phyloP scores from a whole-genome alignment of 148 eudicot genomes.

The Cornus controversa region DNA sequence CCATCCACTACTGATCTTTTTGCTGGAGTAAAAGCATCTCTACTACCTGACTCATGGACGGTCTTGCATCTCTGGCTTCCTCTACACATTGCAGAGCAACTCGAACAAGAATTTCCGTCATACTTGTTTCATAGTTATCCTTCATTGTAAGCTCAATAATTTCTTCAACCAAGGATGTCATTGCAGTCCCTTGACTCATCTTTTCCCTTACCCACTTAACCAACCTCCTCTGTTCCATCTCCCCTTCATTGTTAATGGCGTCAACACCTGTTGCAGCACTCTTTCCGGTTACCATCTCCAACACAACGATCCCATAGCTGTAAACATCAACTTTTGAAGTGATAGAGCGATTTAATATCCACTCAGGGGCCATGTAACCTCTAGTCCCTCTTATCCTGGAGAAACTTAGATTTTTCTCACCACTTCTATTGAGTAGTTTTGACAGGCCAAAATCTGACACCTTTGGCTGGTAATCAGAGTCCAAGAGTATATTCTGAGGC shows the following conservation, averaged over 20 bases:
- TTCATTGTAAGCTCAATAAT: conserved; percentile 26
- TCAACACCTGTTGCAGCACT: not conserved
- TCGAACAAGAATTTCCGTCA: conserved; percentile 21
- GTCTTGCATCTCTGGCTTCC: conserved; percentile 42
- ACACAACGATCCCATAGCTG: conserved; percentile 17
- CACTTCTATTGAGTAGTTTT: conserved; percentile 15
- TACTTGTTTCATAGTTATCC: conserved; percentile 11
- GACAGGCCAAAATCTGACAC: conserved; percentile 27
- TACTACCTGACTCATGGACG: conserved; percentile 35
- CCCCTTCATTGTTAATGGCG: not conserved
- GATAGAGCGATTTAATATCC: conserved; percentile 11
- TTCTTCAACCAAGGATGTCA: conserved; percentile 19
- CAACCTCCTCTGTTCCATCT: not conserved
- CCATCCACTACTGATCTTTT: not conserved
- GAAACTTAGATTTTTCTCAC: not conserved
- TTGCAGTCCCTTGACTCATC: not conserved
- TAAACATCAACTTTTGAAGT: conserved; percentile 22
- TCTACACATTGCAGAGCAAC: conserved; percentile 41
- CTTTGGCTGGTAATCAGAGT: conserved; percentile 19
- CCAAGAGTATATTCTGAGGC: conserved; percentile 24
- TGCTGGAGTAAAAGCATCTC: conserved; percentile 15
- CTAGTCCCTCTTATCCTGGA: conserved; percentile 19
- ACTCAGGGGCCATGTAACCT: conserved; percentile 20
- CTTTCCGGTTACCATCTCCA: conserved; percentile 13
- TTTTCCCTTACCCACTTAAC: conserved; percentile 31